A percentile compares a stretch with the other conserved stretches of the same genome.
Evolutionary conservation across 1,139 yeast species (phyloP).

Genomic region (Sugiyamaella paludigena): DNA sequence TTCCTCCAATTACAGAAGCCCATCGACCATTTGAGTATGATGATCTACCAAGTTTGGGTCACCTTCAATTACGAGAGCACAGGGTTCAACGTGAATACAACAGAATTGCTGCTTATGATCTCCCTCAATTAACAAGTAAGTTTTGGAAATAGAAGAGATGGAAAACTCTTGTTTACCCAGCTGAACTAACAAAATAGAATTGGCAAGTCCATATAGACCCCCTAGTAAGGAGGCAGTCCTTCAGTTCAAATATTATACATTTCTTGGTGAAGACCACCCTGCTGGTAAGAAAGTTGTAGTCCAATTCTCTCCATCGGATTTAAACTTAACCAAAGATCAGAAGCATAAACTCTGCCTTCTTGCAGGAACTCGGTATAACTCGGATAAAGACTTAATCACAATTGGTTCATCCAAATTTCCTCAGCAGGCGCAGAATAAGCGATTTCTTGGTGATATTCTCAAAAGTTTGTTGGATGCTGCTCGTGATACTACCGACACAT

Average conservation of each 20-base stretch:
- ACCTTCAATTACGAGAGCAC: slow-evolving; percentile 58
- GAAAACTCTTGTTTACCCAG: neutral
- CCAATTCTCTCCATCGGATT: slow-evolving; percentile 51
- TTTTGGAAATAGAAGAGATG: slow-evolving; percentile 30
- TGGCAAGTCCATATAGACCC: slow-evolving; percentile 43
- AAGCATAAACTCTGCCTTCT: slow-evolving; percentile 74
- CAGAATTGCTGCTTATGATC: slow-evolving; percentile 85
- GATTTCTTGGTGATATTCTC: slow-evolving; percentile 64
- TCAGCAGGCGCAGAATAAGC: slow-evolving; percentile 84
- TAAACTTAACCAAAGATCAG: slow-evolving; percentile 51
- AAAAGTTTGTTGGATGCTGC: slow-evolving; percentile 61
- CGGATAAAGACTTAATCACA: slow-evolving; percentile 54
- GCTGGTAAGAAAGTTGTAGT: slow-evolving; percentile 69
- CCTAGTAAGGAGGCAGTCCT: slow-evolving; percentile 47
- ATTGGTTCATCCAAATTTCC: slow-evolving; percentile 63
- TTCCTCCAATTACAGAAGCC: slow-evolving; percentile 35
- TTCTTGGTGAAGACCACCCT: slow-evolving; percentile 71
- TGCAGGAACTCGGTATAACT: slow-evolving; percentile 76
- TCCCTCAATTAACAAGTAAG: slow-evolving; percentile 77
- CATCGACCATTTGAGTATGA: slow-evolving; percentile 47
- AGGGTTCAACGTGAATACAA: slow-evolving; percentile 60
- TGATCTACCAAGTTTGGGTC: slow-evolving; percentile 61
- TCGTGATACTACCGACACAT: slow-evolving; percentile 60
- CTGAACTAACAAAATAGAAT: slow-evolving; percentile 11
- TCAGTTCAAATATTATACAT: slow-evolving; percentile 67